Base-by-base conservation (phyloP, 1,139 yeast species). In the Geotrichum europaeum region DNA sequence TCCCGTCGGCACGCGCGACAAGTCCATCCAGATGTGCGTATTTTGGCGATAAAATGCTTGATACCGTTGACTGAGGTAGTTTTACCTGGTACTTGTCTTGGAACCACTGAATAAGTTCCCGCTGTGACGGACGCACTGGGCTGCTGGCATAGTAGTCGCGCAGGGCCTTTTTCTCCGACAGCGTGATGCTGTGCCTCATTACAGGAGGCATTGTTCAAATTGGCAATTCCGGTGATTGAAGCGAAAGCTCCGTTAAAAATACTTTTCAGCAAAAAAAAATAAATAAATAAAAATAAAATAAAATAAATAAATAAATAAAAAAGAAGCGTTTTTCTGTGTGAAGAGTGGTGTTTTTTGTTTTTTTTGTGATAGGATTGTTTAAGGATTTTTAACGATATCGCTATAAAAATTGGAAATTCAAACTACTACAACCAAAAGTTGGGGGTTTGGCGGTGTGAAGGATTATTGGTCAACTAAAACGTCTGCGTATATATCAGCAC, bases 41-140 rank as follows among this genome's bases (percentile, higher is more conserved):
- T 43, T 56, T 56, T 6, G 56, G 57, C 13, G 59, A 56, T n/a
- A 59, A 49, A 50, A 56, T 56, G 36, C 59, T 56, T 34, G 62
- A 59, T 4, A 59, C 62, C 12, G 62, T 59, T 13, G 62, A 59
- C 43, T 59, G 62, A 15, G 59, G 59, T 1, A 59, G 55, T 43
- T 59, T 59, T 18, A 56, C 59, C 45, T 56, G 62, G 49, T 59
- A 59, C 53, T 59, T 56, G 13, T 59, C 59, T 50, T 56, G 59
- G 50, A 59, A 59, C 62, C 62, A 59, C 43, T 51, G 20, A 43
- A 59, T 59, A 12, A 59, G 55, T 28, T 59, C 59, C 9, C 58
- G 53, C 53, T 59, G 62, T 1, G 62, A 51, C 6, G 58, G 58
- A 25, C 55, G 61, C 10, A 51, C 54, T 5, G 61, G 58, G 40